These are phyloP conservation scores for Puccinia coronata DNA, from an alignment of 1,284 basidiomycete species.

Conservation along the genomic window DNA sequence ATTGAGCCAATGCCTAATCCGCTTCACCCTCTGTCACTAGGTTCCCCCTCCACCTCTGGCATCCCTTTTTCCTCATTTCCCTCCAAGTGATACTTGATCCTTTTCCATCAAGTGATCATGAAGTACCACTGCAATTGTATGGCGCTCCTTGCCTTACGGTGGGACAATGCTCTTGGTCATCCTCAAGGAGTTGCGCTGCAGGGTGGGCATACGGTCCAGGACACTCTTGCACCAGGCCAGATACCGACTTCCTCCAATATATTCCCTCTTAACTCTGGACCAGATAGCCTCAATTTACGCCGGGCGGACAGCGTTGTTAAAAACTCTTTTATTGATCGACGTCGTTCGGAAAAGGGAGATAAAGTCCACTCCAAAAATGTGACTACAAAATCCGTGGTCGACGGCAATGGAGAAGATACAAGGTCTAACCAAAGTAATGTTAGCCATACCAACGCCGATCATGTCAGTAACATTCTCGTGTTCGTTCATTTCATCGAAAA, in stretches of 20 bases:
- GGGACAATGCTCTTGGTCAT: not conserved
- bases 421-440: not conserved
- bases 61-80: not conserved
- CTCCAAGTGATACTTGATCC: not conserved
- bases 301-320: not conserved
- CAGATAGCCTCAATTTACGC: too few relatives aligned
- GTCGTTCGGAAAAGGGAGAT: not conserved
- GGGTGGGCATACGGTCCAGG: not conserved
- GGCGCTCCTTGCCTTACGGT: not conserved
- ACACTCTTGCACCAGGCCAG: not conserved
- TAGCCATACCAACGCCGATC: not conserved
- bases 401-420: not conserved
- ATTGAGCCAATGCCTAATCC: not conserved
- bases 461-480: slow-evolving; percentile 16
- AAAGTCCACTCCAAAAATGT: not conserved
- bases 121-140: not conserved
- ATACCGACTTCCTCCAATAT: not conserved
- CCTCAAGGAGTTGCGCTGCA: not conserved
- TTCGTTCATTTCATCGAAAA: not conserved
- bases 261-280: not conserved
- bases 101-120: not conserved
- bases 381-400: not conserved
- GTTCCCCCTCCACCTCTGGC: not conserved
- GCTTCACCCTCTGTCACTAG: not conserved
- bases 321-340: not conserved